Evolutionary conservation across 345 rosid genomes (phyloP).

Genomic region (Lagerstroemia speciosa): DNA sequence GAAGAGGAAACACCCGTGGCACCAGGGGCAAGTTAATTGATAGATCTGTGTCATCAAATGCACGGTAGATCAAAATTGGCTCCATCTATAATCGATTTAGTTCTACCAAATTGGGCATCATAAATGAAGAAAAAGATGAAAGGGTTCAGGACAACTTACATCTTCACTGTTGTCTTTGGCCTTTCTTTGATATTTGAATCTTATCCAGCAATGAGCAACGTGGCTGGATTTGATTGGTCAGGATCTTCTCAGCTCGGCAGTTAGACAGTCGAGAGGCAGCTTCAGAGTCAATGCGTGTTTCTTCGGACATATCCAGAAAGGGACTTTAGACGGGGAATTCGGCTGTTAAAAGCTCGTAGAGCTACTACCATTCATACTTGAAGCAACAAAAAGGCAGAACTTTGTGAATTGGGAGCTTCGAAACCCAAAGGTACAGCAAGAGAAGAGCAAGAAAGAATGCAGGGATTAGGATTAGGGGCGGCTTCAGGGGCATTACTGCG

Average conservation of each 20-base stretch:
- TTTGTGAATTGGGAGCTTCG: not conserved
- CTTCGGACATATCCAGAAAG: not conserved
- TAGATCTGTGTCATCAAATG: too few relatives aligned
- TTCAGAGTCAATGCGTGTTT: not conserved
- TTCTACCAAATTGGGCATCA: not conserved
- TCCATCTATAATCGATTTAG: not conserved
- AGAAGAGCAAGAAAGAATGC: constrained; percentile 2
- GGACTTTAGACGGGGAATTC: not conserved
- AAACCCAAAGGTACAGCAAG: not conserved
- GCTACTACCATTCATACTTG: not conserved
- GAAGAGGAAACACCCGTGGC: not conserved
- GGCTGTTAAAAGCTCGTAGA: not conserved
- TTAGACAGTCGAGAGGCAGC: not conserved
- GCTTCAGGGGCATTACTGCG: constrained; percentile 1
- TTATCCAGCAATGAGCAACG: constrained; percentile 3
- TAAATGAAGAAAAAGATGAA: too few relatives aligned
- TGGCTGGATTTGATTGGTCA: not conserved
- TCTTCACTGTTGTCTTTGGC: not conserved
- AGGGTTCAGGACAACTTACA: not conserved
- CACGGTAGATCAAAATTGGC: too few relatives aligned
- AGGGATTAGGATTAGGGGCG: constrained; percentile 5
- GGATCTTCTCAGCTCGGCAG: not conserved
- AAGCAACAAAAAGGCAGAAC: not conserved
- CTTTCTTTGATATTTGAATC: not conserved
- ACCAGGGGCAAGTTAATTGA: not conserved